Base-by-base conservation (phyloP, 805 yeast species). In the Candida sphagnicola region DNA sequence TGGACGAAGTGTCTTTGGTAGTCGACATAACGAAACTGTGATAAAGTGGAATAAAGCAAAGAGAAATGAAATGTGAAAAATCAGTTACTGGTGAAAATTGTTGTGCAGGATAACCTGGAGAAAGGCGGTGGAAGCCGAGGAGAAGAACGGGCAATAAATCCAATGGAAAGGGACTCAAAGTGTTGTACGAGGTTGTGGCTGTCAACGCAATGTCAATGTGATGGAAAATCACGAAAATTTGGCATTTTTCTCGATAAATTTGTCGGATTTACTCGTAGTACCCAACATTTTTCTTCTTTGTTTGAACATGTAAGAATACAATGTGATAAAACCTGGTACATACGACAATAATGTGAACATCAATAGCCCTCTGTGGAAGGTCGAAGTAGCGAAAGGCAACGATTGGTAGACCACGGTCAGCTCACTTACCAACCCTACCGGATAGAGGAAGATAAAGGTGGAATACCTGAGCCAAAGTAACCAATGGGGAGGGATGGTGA, bases 391-490 rank as follows among this genome's bases (percentile, higher is more conserved):
- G 18, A 29, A 33, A 5, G 18, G 34, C 15, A 60, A 40, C 16
- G 62, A 49, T 33, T 44, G 17, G 42, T 54, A 61, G 34, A 61
- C 61, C 19, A 56, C 57, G 34, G 39, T 35, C 18, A 53, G 51
- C 46, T 61, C 66, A 17, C 56, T 40, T 10, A 53, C 5, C 13
- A 61, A 47, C 1, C 66, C 68, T 37, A 54, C 25, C 1, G 67
- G 67, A 37, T 62, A 62, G 29, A 62, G 43, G 14, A 60, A 46
- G 12, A 57, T 34, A 34, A 60, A 61, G 1, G 56, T 45, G 23
- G 56, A 47, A 47, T 62, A 61, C 19, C 68, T 42, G 18, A 58
- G 39, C 62, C 63, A 61, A 21, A 45, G 39, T 18, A 60, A 34
- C 36, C 36, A 31, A 25, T 28, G 25, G 3, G 64, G 64, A 17